Conservation (phyloP, 2,329 filamentous ascomycete species). For the Botrytis cinerea region DNA sequence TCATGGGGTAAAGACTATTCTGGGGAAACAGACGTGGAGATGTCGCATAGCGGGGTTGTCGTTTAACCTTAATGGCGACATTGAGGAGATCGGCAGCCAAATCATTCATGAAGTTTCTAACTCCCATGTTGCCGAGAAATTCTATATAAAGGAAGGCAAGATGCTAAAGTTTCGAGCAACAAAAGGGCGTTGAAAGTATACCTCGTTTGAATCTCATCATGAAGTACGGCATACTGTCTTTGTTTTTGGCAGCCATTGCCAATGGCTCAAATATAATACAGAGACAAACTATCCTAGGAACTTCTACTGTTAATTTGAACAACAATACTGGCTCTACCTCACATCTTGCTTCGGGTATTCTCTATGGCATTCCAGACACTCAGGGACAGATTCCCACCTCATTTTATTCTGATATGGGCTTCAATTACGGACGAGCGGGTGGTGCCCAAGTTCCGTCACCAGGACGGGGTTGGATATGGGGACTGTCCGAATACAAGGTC, state of each 20-base stretch:
- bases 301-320: conserved; percentile 36
- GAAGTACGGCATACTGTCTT: not conserved
- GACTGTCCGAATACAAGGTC: conserved; percentile 39
- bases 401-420: conserved; percentile 46
- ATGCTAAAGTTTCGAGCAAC: not conserved
- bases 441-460: conserved; percentile 44
- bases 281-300: not conserved
- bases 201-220: not conserved
- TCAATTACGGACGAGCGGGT: conserved; percentile 46
- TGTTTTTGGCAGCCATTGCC: not conserved
- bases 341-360: conserved; percentile 45
- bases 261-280: not conserved
- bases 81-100: not conserved
- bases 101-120: not conserved
- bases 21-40: not conserved
- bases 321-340: conserved; percentile 38
- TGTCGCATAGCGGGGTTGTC: not conserved
- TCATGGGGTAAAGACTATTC: not conserved
- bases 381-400: conserved; percentile 44
- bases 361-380: conserved; percentile 48
- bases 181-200: not conserved
- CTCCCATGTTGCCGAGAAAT: not conserved
- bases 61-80: not conserved
- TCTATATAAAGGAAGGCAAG: not conserved
- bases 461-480: conserved; percentile 45